phyloP scores from a whole-genome alignment of 768 basidiomycete species.

The Kwoniella sp. region DNA sequence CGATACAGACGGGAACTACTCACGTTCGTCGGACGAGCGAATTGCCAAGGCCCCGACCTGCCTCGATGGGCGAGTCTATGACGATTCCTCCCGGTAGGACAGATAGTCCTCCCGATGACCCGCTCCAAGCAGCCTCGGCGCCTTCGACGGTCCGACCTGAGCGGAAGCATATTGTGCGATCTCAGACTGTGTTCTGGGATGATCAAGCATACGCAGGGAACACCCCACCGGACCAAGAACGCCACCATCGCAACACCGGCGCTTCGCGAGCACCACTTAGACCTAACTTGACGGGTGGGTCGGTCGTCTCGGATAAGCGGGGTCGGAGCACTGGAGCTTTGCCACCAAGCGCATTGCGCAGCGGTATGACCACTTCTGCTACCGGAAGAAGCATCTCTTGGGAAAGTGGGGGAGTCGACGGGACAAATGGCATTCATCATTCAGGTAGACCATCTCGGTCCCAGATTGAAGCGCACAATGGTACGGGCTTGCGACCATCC shows the following conservation, averaged over 20 bases:
- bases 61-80: constrained; percentile 14
- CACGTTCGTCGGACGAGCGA: constrained; percentile 2
- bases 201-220: constrained; percentile 36
- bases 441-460: background rate
- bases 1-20: too few relatives aligned
- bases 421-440: background rate
- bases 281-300: constrained; percentile 10
- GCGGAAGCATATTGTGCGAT: constrained; percentile 23
- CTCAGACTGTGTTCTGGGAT: constrained; percentile 49
- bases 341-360: constrained; percentile 6
- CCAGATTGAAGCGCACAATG: background rate
- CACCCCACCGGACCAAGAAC: background rate
- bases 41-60: constrained; percentile 14
- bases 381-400: constrained; percentile 24
- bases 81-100: constrained; percentile 1
- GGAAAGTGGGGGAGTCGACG: constrained; percentile 7
- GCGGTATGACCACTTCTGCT: constrained; percentile 5
- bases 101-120: background rate
- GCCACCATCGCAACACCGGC: background rate
- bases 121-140: constrained; percentile 8
- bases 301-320: constrained; percentile 9
- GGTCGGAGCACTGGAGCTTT: constrained; percentile 1
- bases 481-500: constrained; percentile 5
- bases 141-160: constrained; percentile 12
- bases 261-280: background rate